A percentile compares a stretch with the other conserved stretches of the same genome.
Evolutionary conservation across 2,329 filamentous ascomycete genomes (phyloP).

Genomic region (Penicillium aurantiogriseum): DNA sequence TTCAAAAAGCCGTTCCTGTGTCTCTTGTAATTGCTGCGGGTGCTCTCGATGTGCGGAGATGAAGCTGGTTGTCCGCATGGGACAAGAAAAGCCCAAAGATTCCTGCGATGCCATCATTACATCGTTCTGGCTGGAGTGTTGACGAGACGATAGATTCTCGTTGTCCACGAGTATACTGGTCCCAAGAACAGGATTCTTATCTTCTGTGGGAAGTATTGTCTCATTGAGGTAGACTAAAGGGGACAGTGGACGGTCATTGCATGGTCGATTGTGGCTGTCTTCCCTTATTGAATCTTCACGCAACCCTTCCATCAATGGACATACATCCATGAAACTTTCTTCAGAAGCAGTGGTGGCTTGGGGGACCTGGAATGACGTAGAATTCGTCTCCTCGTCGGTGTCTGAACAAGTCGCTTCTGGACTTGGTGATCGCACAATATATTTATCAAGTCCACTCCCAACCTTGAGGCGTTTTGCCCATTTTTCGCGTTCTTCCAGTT

Average conservation of each 20-base stretch:
- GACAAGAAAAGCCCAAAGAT: background rate
- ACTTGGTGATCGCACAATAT: constrained; percentile 28
- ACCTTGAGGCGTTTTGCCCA: constrained; percentile 63
- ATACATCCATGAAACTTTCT: background rate
- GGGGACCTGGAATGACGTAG: background rate
- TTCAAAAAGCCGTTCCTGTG: too few species aligned
- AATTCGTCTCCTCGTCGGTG: constrained; percentile 4
- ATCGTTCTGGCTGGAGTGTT: constrained; percentile 10
- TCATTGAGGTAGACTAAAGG: constrained; percentile 26
- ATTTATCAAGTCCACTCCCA: constrained; percentile 43
- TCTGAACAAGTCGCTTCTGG: constrained; percentile 22
- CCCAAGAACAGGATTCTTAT: background rate
- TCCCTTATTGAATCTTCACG: background rate
- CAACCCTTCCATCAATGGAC: background rate
- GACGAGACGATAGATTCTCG: constrained; percentile 22
- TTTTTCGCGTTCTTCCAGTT: constrained; percentile 59
- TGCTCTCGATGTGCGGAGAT: background rate
- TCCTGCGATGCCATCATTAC: background rate
- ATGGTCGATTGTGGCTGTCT: background rate
- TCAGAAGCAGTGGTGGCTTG: background rate
- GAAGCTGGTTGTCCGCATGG: background rate
- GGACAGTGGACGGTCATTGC: background rate
- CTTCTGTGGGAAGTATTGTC: background rate
- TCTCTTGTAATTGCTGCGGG: background rate
- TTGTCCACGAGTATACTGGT: constrained; percentile 20